Evolutionary conservation across 2,329 filamentous ascomycete species (phyloP), one percentile per base, ranked within the genome.

Genomic region (Aspergillus sclerotialis): DNA sequence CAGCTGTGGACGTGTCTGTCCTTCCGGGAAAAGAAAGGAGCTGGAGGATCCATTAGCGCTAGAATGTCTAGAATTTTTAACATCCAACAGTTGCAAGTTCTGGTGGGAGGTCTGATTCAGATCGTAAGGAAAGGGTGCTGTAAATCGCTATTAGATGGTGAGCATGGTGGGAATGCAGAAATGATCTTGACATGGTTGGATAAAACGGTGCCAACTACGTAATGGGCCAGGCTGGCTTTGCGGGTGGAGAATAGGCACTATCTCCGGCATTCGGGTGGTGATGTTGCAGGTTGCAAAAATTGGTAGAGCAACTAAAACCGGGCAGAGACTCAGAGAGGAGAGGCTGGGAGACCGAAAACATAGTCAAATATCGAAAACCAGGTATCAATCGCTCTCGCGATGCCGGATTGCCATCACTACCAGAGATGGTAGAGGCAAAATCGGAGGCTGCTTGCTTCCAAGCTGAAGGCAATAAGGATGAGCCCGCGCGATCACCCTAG

Each of bases 141-240:
- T 16, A 30, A 17, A 17, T 30, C 14, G 14, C 28, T 30, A 30
- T 30, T 30, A 2, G 28, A 30, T 30, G 14, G 13, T 10, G 14
- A 30, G 28, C 2, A 30, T 30, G 14, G 7, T 4, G 8, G 28
- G 28, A 30, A 16, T 30, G 28, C 28, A 30, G 28, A 18, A 18
- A 16, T 30, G 28, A 30, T 30, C 28, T 17, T 18, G 2, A 11
- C 16, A 6, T 30, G 28, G 14, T 30, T 30, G 28, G 28, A 30
- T 16, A 30, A 30, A 17, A 30, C 18, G 12, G 28, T 30, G 28
- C 28, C 28, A 30, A 30, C 28, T 30, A 30, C 18, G 9, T 9
- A n/a, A 11, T n/a, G n/a, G n/a, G 18, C 28, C 5, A 30, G 14
- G 28, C 28, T 17, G 13, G 3, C 4, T 17, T 3, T 2, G 4